phyloP scores from a whole-genome alignment of 2,329 filamentous ascomycete genomes.

The Pseudogymnoascus sp. region DNA sequence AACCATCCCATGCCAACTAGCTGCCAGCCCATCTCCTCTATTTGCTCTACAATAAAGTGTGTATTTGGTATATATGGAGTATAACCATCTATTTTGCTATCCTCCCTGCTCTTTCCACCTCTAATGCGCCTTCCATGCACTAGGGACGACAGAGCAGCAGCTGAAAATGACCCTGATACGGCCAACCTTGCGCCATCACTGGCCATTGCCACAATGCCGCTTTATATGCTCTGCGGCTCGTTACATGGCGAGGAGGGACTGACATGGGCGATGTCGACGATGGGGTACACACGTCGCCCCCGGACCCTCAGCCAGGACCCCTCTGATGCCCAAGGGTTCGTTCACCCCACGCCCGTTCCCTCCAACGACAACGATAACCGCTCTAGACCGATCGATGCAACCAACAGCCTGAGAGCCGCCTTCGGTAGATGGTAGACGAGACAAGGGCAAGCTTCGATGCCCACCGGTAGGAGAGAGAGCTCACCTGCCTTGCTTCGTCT shows the following conservation, averaged over 20 bases:
- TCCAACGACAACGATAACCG: background rate
- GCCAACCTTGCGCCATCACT: no score
- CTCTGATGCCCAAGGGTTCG: background rate
- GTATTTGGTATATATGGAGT: background rate
- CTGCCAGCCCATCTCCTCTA: background rate
- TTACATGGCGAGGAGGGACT: no score
- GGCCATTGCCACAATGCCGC: no score
- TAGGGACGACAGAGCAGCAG: no score
- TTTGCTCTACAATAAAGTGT: background rate
- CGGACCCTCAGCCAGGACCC: background rate
- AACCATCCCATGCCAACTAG: background rate
- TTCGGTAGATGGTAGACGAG: background rate
- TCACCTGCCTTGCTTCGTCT: background rate
- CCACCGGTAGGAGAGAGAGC: background rate
- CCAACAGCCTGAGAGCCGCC: background rate
- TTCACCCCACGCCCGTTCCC: background rate
- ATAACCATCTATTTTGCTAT: background rate
- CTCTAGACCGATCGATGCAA: background rate
- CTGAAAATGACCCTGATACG: no score
- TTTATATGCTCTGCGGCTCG: no score
- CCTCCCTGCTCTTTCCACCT: background rate
- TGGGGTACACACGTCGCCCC: no score
- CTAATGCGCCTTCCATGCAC: background rate
- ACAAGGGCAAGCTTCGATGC: background rate
- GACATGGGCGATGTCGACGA: no score